phyloP scores from a whole-genome alignment of 169 alveolate genomes.

The Pseudocohnilembus persalinus region DNA sequence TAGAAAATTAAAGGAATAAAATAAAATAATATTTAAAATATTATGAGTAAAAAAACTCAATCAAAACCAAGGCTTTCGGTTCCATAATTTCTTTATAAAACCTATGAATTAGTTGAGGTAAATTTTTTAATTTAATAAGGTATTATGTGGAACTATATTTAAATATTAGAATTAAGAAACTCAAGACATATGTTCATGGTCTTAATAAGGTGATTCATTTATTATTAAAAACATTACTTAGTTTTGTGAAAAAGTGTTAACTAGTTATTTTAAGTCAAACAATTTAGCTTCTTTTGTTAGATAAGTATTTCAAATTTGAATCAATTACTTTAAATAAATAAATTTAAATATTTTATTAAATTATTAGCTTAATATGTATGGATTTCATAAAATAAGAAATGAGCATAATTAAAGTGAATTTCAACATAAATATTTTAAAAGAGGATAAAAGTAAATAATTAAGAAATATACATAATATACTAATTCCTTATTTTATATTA shows the following conservation, averaged over 20 bases:
- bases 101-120: conserved; percentile 25
- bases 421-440: conserved; percentile 29
- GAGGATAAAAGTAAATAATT: conserved; percentile 43
- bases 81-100: conserved; percentile 20
- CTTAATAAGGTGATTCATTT: conserved; percentile 67
- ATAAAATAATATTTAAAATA: too few relatives aligned
- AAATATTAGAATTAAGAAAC: conserved; percentile 39
- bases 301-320: conserved; percentile 47
- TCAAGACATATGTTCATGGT: conserved; percentile 75
- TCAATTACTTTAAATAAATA: conserved; percentile 71
- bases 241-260: conserved; percentile 77
- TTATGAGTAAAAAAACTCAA: conserved; percentile 13
- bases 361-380: conserved; percentile 62
- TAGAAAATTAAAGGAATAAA: not conserved
- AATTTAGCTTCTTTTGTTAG: conserved; percentile 84
- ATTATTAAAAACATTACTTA: conserved; percentile 67
- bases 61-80: conserved; percentile 1
- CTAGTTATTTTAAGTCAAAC: conserved; percentile 77
- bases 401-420: conserved; percentile 38
- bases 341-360: conserved; percentile 68
- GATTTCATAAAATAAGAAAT: conserved; percentile 51
- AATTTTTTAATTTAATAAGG: not conserved
- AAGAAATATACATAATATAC: not conserved
- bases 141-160: not conserved
- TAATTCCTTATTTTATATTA: not conserved